Percentiles rank a stretch among this genome's conserved stretches.
Conservation (phyloP, 139 green algal species). For the Zygnema circumcarinatum region DNA sequence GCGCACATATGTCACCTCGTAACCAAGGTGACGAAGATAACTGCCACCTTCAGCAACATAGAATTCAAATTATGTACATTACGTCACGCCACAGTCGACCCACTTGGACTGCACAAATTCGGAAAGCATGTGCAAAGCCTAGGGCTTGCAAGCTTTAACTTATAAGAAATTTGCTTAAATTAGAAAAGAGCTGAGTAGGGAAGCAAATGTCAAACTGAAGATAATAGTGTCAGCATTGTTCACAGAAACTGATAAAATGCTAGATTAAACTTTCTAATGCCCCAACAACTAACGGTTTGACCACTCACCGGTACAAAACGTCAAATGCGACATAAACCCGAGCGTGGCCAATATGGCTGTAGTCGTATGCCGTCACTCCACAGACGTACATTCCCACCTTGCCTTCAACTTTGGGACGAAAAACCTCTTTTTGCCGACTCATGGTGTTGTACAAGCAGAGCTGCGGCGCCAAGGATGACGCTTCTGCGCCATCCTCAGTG, state of each 20-base stretch:
- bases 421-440: conserved; percentile 79
- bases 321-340: conserved; percentile 96
- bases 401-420: conserved; percentile 65
- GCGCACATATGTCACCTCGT: conserved; percentile 65
- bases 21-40: conserved; percentile 57
- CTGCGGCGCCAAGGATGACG: too few species aligned
- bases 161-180: background rate
- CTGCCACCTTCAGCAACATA: conserved; percentile 1
- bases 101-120: background rate
- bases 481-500: background rate
- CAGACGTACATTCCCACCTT: conserved; percentile 97
- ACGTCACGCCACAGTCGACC: background rate
- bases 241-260: too few species aligned
- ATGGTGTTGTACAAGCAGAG: conserved; percentile 89
- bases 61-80: conserved; percentile 29
- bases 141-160: background rate
- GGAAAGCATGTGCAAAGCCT: conserved; percentile 7
- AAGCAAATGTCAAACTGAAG: too few species aligned
- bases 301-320: conserved; percentile 58
- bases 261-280: too few species aligned
- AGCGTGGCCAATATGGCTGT: conserved; percentile 94
- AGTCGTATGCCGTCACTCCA: conserved; percentile 86
- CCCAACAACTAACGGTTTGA: too few species aligned
- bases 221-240: too few species aligned
- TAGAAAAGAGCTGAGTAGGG: too few species aligned